A percentile compares a stretch with the other conserved stretches of the same genome.
Conservation (phyloP, 2,329 filamentous ascomycete genomes). For the Fusarium marasasianum region DNA sequence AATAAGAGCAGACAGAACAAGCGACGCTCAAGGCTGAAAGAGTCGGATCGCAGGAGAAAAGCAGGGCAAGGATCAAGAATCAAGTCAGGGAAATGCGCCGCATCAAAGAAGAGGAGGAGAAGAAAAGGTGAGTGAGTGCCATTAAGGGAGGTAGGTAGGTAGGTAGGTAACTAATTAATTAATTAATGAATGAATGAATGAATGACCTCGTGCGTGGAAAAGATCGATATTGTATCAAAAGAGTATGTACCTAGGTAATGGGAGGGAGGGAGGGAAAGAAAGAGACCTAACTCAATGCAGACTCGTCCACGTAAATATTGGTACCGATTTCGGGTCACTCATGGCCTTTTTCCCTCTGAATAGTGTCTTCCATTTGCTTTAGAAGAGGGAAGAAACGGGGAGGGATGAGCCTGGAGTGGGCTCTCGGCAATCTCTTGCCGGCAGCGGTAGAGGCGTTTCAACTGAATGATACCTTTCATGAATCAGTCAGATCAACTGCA, state of each 20-base stretch:
- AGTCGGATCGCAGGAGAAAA: not conserved
- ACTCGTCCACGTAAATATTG: conserved; percentile 24
- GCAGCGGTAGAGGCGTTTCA: conserved; percentile 7
- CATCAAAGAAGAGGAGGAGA: conserved; percentile 6
- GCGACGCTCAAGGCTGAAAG: conserved; percentile 4
- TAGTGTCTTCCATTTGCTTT: not conserved
- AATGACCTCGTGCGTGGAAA: conserved; percentile 33
- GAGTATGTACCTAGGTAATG: not conserved
- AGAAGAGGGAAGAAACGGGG: conserved; percentile 3
- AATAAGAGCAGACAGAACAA: not conserved
- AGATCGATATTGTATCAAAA: conserved; percentile 3
- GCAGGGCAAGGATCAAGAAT: conserved; percentile 6
- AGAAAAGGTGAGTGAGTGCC: not conserved
- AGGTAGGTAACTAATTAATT: not conserved
- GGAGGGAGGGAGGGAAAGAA: not conserved
- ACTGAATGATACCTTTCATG: conserved; percentile 4
- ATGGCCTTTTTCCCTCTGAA: conserved; percentile 6
- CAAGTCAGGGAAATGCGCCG: conserved; percentile 24
- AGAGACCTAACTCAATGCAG: conserved; percentile 29
- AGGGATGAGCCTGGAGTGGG: conserved; percentile 12
- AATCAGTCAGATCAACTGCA: conserved; percentile 14
- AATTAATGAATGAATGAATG: not conserved
- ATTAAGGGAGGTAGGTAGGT: not conserved
- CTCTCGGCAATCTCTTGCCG: conserved; percentile 38
- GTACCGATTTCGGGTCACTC: conserved; percentile 21